Percentiles rank a stretch among this genome's conserved stretches.
phyloP scores from a whole-genome alignment of 345 rosid species.

The Odontarrhena argentea region DNA sequence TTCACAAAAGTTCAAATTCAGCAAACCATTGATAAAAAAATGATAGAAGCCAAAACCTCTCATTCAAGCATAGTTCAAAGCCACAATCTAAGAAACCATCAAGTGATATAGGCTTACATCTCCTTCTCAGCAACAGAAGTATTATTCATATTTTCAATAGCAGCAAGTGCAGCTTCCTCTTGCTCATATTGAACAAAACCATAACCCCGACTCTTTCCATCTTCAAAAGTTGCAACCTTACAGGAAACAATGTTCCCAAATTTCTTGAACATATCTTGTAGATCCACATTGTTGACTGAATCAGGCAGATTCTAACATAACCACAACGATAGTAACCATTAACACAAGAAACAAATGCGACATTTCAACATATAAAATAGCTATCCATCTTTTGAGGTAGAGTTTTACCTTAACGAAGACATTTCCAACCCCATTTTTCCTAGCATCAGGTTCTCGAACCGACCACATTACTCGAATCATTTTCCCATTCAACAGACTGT shows the following conservation, averaged over 20 bases:
- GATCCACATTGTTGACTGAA: slow-evolving; percentile 47
- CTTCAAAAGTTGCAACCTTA: slow-evolving; percentile 61
- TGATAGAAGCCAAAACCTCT: background rate
- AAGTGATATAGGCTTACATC: slow-evolving; percentile 47
- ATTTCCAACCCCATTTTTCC: slow-evolving; percentile 71
- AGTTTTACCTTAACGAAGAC: slow-evolving; percentile 67
- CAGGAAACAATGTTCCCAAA: slow-evolving; percentile 67
- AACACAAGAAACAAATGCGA: background rate
- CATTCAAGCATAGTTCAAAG: background rate
- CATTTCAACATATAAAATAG: too few relatives aligned
- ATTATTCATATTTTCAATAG: slow-evolving; percentile 63
- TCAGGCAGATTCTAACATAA: slow-evolving; percentile 58
- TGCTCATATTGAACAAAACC: slow-evolving; percentile 76
- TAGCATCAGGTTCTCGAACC: slow-evolving; percentile 65
- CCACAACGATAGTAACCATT: slow-evolving; percentile 1
- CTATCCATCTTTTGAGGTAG: background rate
- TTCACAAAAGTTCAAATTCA: slow-evolving; percentile 19
- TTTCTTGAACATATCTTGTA: slow-evolving; percentile 58
- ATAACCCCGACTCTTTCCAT: slow-evolving; percentile 70
- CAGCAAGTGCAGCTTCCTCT: slow-evolving; percentile 64
- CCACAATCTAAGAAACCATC: background rate
- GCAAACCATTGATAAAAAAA: background rate
- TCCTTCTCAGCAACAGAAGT: slow-evolving; percentile 51
- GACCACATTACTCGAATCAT: slow-evolving; percentile 74
- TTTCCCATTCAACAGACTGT: slow-evolving; percentile 60